phyloP scores from a whole-genome alignment of 2,329 filamentous ascomycete genomes.

The Tolypocladium capitatum region DNA sequence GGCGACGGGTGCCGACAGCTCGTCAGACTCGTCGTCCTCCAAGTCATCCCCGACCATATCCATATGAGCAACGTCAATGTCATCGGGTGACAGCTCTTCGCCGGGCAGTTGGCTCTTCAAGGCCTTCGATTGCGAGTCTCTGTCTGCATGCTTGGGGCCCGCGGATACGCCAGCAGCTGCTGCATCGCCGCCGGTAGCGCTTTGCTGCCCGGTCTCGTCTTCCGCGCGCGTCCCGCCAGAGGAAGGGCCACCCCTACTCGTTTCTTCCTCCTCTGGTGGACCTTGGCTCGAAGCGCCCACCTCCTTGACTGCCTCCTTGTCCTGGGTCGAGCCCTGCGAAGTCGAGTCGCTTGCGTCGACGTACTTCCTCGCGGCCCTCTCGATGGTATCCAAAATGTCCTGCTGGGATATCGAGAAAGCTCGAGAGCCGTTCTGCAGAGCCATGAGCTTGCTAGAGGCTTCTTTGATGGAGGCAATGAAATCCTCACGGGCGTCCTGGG shows the following conservation, averaged over 20 bases:
- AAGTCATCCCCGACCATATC: constrained; percentile 13
- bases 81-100: constrained; percentile 26
- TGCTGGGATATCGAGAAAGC: constrained; percentile 24
- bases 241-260: not conserved
- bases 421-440: constrained; percentile 22
- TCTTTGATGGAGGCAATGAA: constrained; percentile 22
- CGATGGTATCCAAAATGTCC: constrained; percentile 36
- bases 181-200: not conserved
- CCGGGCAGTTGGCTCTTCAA: not conserved
- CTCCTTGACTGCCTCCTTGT: no score
- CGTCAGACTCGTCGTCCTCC: constrained; percentile 12
- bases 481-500: constrained; percentile 14
- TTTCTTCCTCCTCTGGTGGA: not conserved
- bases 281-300: not conserved
- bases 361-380: constrained; percentile 37
- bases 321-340: constrained; percentile 2
- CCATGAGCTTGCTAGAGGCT: constrained; percentile 30
- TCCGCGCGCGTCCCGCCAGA: not conserved
- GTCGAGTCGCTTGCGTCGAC: constrained; percentile 23
- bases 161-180: not conserved
- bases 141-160: not conserved
- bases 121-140: not conserved
- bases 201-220: not conserved
- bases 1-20: not conserved
- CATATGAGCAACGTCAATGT: constrained; percentile 34